Base-by-base conservation (phyloP, 2,329 filamentous ascomycete species). In the Pseudogymnoascus sp. region DNA sequence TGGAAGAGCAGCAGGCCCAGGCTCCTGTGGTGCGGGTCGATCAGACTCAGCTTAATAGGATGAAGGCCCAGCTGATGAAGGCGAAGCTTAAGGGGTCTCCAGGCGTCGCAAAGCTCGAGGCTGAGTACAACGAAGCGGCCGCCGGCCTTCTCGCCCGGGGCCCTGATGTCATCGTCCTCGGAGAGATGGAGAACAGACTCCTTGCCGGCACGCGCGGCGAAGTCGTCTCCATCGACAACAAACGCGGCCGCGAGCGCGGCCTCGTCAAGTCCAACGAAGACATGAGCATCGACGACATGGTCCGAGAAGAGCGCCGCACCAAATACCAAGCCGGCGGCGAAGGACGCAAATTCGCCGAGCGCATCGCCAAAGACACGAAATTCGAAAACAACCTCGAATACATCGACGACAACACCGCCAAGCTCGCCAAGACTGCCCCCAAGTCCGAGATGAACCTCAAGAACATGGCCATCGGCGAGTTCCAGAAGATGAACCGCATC, bases 241-340 rank as follows among this genome's bases (percentile, higher is more conserved):
- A 89, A 72, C 86, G 93, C 59, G 93, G 93, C 2, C 83, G 85
- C 5, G 93, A 96, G 75, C 86, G 93, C 62, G 95, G 93, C 1
- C 82, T 87, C 7, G 89, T 99, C 5, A 86, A 90, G 69, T 91
- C 95, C 68, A 97, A 97, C 72, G 90, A 96, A 62, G 92, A 97
- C 70, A 97, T 99, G 92, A 88, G 81, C 31, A 89, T 99, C 65
- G 92, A 96, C 62, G 95, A 99, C 75, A 99, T 99, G 95, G 86
- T 99, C 17, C 87, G 91, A 28, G 93, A 97, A 75, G 95, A 99
- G 76, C 86, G 91, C 36, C 88, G 93, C 63, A 97, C 91, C 4
- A 87, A 87, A 64, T 87, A 87, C 15, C 86, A 91, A 71, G 79
- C 80, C 3, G 91, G 90, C 44, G 91, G 91, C 62, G 93, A 97